phyloP scores from a whole-genome alignment of 768 basidiomycete species.

The Gloeophyllum trabeum region DNA sequence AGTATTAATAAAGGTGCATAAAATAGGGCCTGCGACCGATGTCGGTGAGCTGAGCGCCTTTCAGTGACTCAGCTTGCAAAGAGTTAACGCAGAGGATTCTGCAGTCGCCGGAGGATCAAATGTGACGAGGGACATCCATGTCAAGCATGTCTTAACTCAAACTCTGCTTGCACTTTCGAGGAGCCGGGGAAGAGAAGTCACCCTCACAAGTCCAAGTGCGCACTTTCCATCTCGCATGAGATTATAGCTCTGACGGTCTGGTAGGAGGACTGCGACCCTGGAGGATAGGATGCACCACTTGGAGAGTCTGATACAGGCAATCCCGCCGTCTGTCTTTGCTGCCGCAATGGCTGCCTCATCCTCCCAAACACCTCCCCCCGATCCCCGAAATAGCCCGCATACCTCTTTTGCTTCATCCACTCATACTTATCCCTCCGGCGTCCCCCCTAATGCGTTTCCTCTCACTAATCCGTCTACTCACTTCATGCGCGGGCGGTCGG shows the following conservation, averaged over 20 bases:
- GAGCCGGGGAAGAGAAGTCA: constrained; percentile 80
- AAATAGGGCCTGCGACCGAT: constrained; percentile 87
- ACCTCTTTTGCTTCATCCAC: constrained; percentile 27
- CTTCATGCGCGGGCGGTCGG: constrained; percentile 36
- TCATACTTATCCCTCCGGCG: constrained; percentile 36
- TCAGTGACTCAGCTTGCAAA: not conserved
- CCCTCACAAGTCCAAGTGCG: constrained; percentile 83
- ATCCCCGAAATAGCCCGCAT: constrained; percentile 19
- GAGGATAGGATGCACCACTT: constrained; percentile 87
- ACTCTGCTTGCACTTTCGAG: constrained; percentile 77
- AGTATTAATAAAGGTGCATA: too few relatives aligned
- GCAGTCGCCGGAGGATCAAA: constrained; percentile 71
- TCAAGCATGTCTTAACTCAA: constrained; percentile 77
- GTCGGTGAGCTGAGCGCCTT: constrained; percentile 46
- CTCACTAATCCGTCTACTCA: constrained; percentile 75
- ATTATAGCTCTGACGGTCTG: not conserved
- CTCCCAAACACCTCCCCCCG: constrained; percentile 19
- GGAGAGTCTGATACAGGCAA: constrained; percentile 75
- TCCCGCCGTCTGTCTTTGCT: constrained; percentile 71
- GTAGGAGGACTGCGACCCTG: constrained; percentile 68
- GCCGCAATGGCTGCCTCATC: constrained; percentile 30
- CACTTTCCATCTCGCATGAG: constrained; percentile 7
- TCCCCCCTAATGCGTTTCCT: constrained; percentile 72
- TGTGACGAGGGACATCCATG: constrained; percentile 87
- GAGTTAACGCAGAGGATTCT: not conserved